These are phyloP conservation scores for Zygoascus bituminiphila DNA, from an alignment of 805 yeast genomes.

Conservation along the genomic window DNA sequence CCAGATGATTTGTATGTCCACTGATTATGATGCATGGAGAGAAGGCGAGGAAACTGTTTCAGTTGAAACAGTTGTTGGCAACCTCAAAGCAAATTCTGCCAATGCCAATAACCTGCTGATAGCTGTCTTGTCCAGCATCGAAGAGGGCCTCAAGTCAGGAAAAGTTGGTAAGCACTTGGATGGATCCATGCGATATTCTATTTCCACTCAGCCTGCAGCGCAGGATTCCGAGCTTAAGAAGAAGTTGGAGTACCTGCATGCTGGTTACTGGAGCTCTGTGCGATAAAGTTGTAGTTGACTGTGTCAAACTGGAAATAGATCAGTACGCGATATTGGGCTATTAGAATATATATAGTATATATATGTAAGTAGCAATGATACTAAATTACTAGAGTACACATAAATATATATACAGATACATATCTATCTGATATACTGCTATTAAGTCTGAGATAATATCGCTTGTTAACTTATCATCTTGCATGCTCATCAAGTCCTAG, in stretches of 20 bases:
- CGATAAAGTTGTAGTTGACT: background rate
- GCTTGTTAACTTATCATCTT: no score
- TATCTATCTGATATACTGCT: background rate
- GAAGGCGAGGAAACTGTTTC: conserved; percentile 93
- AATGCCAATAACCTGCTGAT: conserved; percentile 79
- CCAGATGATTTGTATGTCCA: conserved; percentile 98
- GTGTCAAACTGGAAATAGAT: no score
- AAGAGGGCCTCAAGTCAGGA: conserved; percentile 46
- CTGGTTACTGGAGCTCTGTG: conserved; percentile 49
- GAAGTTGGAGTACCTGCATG: conserved; percentile 81
- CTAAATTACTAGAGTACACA: no score
- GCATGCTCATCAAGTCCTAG: background rate
- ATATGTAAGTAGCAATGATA: no score
- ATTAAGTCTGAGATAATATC: no score
- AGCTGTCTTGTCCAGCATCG: conserved; percentile 57
- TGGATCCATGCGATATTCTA: conserved; percentile 73
- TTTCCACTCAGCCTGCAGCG: conserved; percentile 67
- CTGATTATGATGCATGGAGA: conserved; percentile 99
- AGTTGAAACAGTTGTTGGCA: conserved; percentile 93
- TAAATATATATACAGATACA: conserved; percentile 36
- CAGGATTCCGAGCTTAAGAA: conserved; percentile 64
- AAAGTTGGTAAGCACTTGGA: conserved; percentile 60
- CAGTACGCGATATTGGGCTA: no score
- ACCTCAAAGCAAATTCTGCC: conserved; percentile 74
- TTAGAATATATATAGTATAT: no score